Conservation (phyloP, 345 rosid species). For the Mangifera indica region DNA sequence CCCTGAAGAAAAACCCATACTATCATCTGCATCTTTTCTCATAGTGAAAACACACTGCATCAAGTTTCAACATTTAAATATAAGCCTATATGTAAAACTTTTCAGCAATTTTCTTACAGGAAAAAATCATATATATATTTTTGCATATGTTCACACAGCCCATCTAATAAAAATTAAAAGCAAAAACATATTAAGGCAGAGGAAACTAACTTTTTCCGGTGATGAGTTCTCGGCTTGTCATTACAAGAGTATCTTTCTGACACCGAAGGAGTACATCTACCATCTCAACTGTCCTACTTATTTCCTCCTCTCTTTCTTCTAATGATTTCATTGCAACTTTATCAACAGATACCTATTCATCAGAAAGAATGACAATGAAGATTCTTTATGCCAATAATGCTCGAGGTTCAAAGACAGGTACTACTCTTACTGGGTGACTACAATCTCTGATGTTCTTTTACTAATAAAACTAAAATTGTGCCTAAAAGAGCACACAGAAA, state of each 20-base stretch:
- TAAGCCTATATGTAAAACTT: not conserved
- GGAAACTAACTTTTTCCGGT: slow-evolving; percentile 68
- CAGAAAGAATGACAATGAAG: slow-evolving; percentile 13
- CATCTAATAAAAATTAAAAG: not conserved
- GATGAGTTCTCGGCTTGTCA: slow-evolving; percentile 93
- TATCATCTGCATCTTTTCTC: slow-evolving; percentile 4
- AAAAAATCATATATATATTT: not conserved
- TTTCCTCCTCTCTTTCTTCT: slow-evolving; percentile 75
- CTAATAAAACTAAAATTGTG: slow-evolving; percentile 10
- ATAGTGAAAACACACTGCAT: not conserved
- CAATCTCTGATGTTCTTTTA: slow-evolving; percentile 2
- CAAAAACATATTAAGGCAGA: slow-evolving; percentile 5
- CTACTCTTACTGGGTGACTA: not conserved
- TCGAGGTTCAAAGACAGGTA: not conserved
- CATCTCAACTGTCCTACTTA: slow-evolving; percentile 71
- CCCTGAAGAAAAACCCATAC: not conserved
- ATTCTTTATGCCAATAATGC: not conserved
- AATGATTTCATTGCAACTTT: slow-evolving; percentile 74
- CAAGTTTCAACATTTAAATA: not conserved
- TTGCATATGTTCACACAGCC: not conserved
- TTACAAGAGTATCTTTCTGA: slow-evolving; percentile 70
- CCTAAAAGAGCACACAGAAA: slow-evolving; percentile 9
- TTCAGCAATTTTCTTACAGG: not conserved
- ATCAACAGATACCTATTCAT: slow-evolving; percentile 71
- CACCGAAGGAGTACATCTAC: slow-evolving; percentile 62